Conservation (phyloP, 805 yeast species). For the Yueomyces sinensis region DNA sequence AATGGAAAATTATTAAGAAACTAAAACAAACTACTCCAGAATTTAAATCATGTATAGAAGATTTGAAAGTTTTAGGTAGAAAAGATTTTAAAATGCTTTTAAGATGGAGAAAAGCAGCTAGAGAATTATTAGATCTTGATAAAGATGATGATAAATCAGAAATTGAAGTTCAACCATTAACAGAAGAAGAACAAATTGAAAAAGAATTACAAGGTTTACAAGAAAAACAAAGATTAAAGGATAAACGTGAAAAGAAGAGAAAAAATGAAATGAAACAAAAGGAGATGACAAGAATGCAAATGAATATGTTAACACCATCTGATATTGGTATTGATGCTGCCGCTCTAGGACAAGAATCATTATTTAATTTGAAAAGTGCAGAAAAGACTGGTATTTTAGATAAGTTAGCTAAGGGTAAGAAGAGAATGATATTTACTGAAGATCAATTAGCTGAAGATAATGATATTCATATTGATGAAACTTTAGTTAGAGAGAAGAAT, state of each 20-base stretch:
- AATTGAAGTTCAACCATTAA: constrained; percentile 57
- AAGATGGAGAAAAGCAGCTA: constrained; percentile 80
- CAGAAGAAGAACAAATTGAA: constrained; percentile 84
- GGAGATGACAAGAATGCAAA: constrained; percentile 82
- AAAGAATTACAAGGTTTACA: constrained; percentile 66
- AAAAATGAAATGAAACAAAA: constrained; percentile 75
- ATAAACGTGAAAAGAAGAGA: constrained; percentile 70
- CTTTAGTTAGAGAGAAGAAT: constrained; percentile 23
- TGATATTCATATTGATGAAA: constrained; percentile 43
- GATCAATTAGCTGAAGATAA: constrained; percentile 42
- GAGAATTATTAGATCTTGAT: constrained; percentile 61
- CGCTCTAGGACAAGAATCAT: constrained; percentile 57
- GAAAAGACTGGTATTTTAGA: constrained; percentile 74
- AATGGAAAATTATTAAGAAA: constrained; percentile 58
- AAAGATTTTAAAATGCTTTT: constrained; percentile 80
- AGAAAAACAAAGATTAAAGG: constrained; percentile 53
- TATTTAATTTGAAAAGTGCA: constrained; percentile 76
- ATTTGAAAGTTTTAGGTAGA: constrained; percentile 85
- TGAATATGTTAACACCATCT: constrained; percentile 88
- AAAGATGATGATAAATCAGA: constrained; percentile 33
- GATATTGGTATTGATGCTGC: constrained; percentile 93
- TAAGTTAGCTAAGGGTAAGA: constrained; percentile 65
- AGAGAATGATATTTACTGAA: constrained; percentile 41
- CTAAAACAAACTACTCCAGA: constrained; percentile 70
- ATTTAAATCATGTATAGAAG: constrained; percentile 71